phyloP scores from a whole-genome alignment of 2,329 filamentous ascomycete species.

The Coniochaeta sp. region DNA sequence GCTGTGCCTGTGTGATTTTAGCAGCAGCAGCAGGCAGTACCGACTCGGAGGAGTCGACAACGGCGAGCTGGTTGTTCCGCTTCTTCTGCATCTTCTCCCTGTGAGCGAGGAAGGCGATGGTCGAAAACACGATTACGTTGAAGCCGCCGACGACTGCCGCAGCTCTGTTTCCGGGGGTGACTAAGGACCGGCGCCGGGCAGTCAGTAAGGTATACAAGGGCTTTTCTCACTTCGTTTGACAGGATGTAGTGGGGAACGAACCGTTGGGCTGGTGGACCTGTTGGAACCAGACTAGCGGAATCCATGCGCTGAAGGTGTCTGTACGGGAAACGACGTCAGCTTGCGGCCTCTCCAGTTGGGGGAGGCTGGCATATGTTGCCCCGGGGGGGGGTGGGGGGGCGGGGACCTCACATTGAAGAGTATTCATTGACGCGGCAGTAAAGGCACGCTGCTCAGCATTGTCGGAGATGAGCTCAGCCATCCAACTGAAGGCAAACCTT shows the following conservation, averaged over 20 bases:
- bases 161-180: neutral
- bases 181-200: neutral
- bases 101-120: neutral
- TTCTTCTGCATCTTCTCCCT: neutral
- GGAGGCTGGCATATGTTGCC: too few relatives aligned
- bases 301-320: neutral
- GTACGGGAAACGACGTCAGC: neutral
- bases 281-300: neutral
- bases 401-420: neutral
- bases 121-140: neutral
- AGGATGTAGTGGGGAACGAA: neutral
- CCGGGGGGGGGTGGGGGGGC: too few relatives aligned
- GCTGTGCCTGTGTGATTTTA: neutral
- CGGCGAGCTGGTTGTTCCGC: neutral
- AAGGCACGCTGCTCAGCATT: neutral
- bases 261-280: neutral
- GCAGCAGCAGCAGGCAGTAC: neutral
- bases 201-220: neutral
- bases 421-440: neutral
- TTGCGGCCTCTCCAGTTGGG: neutral
- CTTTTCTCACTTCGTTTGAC: neutral
- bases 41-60: neutral
- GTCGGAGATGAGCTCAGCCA: neutral
- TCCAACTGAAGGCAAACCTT: neutral
- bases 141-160: neutral